Base-by-base conservation (phyloP, 805 yeast genomes). In the Wickerhamiella domercqiae region DNA sequence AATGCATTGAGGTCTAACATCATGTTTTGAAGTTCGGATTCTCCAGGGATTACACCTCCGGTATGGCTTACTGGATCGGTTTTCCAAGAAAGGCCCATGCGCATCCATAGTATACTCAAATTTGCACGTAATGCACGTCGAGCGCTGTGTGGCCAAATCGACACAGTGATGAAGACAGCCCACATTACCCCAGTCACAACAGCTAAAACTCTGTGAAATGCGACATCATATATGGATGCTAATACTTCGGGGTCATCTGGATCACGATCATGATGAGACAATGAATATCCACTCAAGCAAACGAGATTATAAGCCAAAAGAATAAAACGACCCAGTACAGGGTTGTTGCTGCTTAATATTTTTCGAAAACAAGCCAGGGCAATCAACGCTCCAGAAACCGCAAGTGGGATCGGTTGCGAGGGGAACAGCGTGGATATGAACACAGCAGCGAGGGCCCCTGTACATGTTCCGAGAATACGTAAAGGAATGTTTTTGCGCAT, bases 21-120 rank as follows among this genome's bases (percentile, higher is more conserved):
- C 9, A 76, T 63, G 7, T 60, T 57, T 45, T 75, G 73, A 22
- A 76, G 51, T 55, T 71, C 60, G 18, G 53, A 49, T 35, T 57
- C 56, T 9, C 50, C 48, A 14, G 44, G 34, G n/a, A n/a, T n/a
- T 13, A 56, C 46, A 1, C 61, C 62, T 0, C 42, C 35, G 21
- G 51, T 42, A 17, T 26, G 36, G 26, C 26, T 17, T n/a, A 29
- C 13, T 1, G 86, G 83, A 45, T 79, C 87, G 35, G 74, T 61
- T 46, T 75, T 76, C 93, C 93, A 81, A 6, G 75, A 66, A 17
- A 82, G 66, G 1, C 94, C 94, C 67, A 81, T 66, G 32, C 84
- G 62, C 29, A 82, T 60, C 93, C 93, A 82, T 17, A 80, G 61
- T 2, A 74, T 59, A 0, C 82, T 70, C 17, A 81, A 52, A 0